A percentile compares a stretch with the other conserved stretches of the same genome.
Conservation (phyloP, 768 basidiomycete genomes). For the Amylocystis lapponica region DNA sequence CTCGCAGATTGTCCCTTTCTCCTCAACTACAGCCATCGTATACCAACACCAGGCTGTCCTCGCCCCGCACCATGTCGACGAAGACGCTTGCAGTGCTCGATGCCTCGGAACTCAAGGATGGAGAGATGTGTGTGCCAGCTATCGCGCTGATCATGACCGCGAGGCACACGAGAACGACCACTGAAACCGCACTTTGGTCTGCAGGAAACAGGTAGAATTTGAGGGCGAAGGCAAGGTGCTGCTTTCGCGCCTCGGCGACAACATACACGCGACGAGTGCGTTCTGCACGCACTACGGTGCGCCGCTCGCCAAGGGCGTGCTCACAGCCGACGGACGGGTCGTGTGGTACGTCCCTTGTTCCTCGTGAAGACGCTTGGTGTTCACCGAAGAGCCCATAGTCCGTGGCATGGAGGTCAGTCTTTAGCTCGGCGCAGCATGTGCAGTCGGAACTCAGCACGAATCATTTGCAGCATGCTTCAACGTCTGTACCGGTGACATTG, state of each 20-base stretch:
- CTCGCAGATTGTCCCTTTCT: too few species aligned
- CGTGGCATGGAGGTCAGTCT: constrained; percentile 78
- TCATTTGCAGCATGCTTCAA: constrained; percentile 72
- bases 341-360: constrained; percentile 75
- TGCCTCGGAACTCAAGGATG: constrained; percentile 44
- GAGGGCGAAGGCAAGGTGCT: constrained; percentile 71
- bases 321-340: constrained; percentile 72
- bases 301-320: constrained; percentile 75
- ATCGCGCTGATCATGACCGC: too few species aligned
- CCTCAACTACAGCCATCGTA: too few species aligned
- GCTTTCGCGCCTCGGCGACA: constrained; percentile 67
- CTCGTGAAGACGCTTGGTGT: too few species aligned
- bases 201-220: constrained; percentile 80
- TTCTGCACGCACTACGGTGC: constrained; percentile 93
- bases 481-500: constrained; percentile 77
- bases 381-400: constrained; percentile 33
- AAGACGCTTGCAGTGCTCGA: constrained; percentile 45
- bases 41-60: not conserved
- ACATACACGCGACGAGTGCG: constrained; percentile 73
- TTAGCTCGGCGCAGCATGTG: too few species aligned
- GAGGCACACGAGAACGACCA: too few species aligned
- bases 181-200: too few species aligned
- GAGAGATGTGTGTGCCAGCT: constrained; percentile 44
- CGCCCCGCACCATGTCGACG: constrained; percentile 28
- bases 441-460: not conserved